Conservation (phyloP, 2,329 filamentous ascomycete genomes). For the Ploettnerulaceae sp. region DNA sequence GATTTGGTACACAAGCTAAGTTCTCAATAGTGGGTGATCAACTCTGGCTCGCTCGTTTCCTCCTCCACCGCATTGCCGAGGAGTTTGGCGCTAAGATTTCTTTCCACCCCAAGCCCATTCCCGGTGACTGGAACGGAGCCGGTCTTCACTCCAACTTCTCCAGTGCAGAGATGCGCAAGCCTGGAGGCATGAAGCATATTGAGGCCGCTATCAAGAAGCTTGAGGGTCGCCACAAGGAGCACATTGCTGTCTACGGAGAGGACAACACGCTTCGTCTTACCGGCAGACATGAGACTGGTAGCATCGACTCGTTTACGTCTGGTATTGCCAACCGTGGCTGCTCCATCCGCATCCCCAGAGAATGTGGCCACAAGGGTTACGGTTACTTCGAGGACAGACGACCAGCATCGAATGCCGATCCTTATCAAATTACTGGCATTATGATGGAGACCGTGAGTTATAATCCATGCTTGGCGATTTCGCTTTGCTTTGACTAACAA, state of each 20-base stretch:
- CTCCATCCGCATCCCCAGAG: slow-evolving; percentile 86
- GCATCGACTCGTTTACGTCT: slow-evolving; percentile 88
- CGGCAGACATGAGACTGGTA: slow-evolving; percentile 88
- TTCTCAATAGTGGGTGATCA: slow-evolving; percentile 74
- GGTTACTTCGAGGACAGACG: slow-evolving; percentile 90
- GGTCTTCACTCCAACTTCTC: slow-evolving; percentile 94
- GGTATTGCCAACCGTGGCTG: slow-evolving; percentile 95
- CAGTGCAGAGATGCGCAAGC: slow-evolving; percentile 78
- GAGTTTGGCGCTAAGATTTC: slow-evolving; percentile 96
- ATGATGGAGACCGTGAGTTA: slow-evolving; percentile 36
- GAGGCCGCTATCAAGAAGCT: slow-evolving; percentile 82
- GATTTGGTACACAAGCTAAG: slow-evolving; percentile 23
- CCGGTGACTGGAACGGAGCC: slow-evolving; percentile 95
- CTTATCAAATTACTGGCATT: slow-evolving; percentile 60
- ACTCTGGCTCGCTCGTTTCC: slow-evolving; percentile 89
- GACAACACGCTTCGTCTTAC: slow-evolving; percentile 94
- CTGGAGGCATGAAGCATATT: slow-evolving; percentile 94
- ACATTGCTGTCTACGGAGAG: slow-evolving; percentile 91
- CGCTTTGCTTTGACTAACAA: slow-evolving; percentile 19
- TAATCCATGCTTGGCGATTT: not conserved
- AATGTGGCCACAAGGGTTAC: slow-evolving; percentile 79
- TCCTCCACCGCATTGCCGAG: slow-evolving; percentile 86
- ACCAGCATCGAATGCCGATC: slow-evolving; percentile 80
- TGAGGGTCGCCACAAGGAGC: slow-evolving; percentile 70
- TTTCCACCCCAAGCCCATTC: slow-evolving; percentile 91